Evolutionary conservation across 1,284 basidiomycete species (phyloP).

Genomic region (Sanghuangporus baumii): DNA sequence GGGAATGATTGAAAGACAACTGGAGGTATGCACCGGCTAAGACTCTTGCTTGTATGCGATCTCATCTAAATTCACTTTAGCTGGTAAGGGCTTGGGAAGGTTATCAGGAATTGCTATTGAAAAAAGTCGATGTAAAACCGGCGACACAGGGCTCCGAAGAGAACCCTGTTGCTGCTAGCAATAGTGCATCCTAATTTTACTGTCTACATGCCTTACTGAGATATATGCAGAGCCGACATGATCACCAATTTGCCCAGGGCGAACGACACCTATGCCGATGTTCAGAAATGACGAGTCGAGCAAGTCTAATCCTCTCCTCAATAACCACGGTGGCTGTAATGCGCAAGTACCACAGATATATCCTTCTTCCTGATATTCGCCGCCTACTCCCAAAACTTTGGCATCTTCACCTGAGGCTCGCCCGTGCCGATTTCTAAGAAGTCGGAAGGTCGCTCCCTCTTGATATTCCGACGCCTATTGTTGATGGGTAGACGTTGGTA

Average conservation of each 20-base stretch:
- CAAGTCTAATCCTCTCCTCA: too few relatives aligned
- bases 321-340: neutral
- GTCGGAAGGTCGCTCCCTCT: constrained; percentile 76
- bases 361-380: neutral
- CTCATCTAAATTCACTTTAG: constrained; percentile 30
- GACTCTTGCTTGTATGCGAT: neutral
- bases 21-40: constrained; percentile 48
- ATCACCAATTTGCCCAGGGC: too few relatives aligned
- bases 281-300: too few relatives aligned
- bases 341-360: neutral
- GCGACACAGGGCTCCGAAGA: neutral
- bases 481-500: constrained; percentile 78
- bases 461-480: constrained; percentile 66
- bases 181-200: neutral
- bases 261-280: too few relatives aligned
- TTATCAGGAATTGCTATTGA: constrained; percentile 65
- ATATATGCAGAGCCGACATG: too few relatives aligned
- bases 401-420: constrained; percentile 53
- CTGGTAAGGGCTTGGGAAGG: constrained; percentile 67
- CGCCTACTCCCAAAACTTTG: constrained; percentile 69
- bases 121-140: constrained; percentile 24
- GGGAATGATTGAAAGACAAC: constrained; percentile 78
- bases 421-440: constrained; percentile 67
- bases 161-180: neutral
- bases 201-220: too few relatives aligned